A percentile compares a stretch with the other conserved stretches of the same genome.
These are phyloP conservation scores for Microbotryum intermedium DNA, from an alignment of 1,284 basidiomycete species.

Conservation along the genomic window DNA sequence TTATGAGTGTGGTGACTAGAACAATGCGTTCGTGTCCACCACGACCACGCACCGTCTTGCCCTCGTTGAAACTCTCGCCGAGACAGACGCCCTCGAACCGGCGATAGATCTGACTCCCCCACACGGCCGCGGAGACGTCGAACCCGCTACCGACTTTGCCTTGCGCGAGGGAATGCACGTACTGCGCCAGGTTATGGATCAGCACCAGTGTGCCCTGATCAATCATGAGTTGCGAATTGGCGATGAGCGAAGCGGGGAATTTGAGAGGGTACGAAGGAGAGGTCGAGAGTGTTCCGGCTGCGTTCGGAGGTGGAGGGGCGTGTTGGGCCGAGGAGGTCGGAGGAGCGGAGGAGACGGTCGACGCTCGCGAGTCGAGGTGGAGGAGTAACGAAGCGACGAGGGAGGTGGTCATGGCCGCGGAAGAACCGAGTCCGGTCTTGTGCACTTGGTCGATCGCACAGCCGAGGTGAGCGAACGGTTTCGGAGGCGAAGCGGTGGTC, in stretches of 20 bases:
- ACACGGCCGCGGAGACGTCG: conserved; percentile 88
- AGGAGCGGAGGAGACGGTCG: neutral
- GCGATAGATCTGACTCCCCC: conserved; percentile 87
- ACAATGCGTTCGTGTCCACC: no score
- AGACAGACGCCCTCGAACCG: conserved; percentile 62
- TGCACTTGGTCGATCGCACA: conserved; percentile 69
- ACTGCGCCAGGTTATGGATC: conserved; percentile 91
- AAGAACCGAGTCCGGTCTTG: conserved; percentile 96
- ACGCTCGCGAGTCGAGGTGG: conserved; percentile 49
- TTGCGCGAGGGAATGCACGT: conserved; percentile 90
- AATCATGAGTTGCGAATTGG: neutral
- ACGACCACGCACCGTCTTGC: neutral
- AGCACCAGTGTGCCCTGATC: conserved; percentile 49
- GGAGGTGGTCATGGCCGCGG: conserved; percentile 92
- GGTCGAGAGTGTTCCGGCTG: neutral
- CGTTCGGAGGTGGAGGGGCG: neutral
- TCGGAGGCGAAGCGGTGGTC: conserved; percentile 43
- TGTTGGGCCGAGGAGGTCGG: conserved; percentile 9
- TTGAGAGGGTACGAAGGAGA: neutral
- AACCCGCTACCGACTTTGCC: conserved; percentile 98
- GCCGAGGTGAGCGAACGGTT: conserved; percentile 66
- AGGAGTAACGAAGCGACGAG: conserved; percentile 77
- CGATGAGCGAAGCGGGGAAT: neutral
- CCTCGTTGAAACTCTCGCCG: conserved; percentile 16
- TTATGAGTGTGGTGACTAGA: neutral